phyloP scores from a whole-genome alignment of 441 rosid genomes.

The Adansonia grandidieri region DNA sequence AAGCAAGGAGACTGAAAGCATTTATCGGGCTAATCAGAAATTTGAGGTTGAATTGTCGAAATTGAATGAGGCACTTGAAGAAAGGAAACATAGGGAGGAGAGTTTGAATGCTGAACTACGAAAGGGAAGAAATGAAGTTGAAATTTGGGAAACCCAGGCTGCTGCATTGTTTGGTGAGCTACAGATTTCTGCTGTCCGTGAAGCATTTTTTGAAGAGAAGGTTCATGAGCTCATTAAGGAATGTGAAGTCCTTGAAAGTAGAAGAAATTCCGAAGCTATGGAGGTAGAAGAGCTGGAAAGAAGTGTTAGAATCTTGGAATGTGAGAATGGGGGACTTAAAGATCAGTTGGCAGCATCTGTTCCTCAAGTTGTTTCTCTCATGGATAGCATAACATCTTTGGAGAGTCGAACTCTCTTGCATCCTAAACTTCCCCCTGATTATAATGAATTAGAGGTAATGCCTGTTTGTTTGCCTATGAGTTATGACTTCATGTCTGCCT shows the following conservation, averaged over 20 bases:
- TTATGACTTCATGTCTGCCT: conserved; percentile 6
- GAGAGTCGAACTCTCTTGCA: conserved; percentile 54
- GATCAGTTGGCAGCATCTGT: conserved; percentile 54
- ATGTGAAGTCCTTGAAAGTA: conserved; percentile 47
- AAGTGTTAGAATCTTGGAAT: conserved; percentile 57
- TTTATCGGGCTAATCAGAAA: conserved; percentile 47
- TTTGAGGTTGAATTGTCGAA: conserved; percentile 51
- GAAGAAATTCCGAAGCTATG: conserved; percentile 39
- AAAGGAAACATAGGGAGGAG: conserved; percentile 57
- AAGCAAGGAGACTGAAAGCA: conserved; percentile 45
- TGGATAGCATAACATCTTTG: conserved; percentile 62
- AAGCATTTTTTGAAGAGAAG: conserved; percentile 64
- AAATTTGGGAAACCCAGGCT: conserved; percentile 65
- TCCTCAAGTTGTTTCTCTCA: conserved; percentile 60
- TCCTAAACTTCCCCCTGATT: conserved; percentile 34
- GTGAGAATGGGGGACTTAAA: conserved; percentile 59
- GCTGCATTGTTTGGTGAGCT: conserved; percentile 52
- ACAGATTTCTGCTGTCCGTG: conserved; percentile 57
- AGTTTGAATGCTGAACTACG: conserved; percentile 54
- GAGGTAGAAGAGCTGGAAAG: conserved; percentile 67
- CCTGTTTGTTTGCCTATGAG: conserved; percentile 4
- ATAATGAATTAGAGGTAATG: conserved; percentile 52
- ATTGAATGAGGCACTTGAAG: conserved; percentile 46
- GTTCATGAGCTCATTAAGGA: conserved; percentile 55
- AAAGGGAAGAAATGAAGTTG: conserved; percentile 48